Evolutionary conservation across 129 eudicot species (phyloP).

Genomic region (Centaurea solstitialis): DNA sequence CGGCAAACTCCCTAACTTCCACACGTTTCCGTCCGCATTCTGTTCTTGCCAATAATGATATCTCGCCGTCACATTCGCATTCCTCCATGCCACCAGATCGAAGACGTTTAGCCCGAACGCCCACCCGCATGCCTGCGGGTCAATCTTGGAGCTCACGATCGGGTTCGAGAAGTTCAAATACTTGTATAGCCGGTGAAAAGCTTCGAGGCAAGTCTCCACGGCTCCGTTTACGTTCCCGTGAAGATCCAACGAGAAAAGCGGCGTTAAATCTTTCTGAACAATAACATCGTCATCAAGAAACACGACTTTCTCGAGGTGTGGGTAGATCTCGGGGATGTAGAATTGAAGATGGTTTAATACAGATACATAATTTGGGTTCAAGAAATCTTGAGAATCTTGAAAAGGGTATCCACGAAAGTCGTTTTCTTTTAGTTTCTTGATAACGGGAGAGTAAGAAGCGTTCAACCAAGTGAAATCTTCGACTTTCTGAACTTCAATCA

Average conservation of each 20-base stretch:
- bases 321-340: constrained; percentile 83
- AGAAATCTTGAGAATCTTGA: constrained; percentile 49
- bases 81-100: constrained; percentile 88
- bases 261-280: constrained; percentile 82
- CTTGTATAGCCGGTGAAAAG: constrained; percentile 79
- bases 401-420: constrained; percentile 48
- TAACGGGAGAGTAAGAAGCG: constrained; percentile 69
- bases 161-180: constrained; percentile 86
- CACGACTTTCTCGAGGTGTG: constrained; percentile 78
- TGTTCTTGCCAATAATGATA: constrained; percentile 85
- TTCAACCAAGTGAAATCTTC: constrained; percentile 80
- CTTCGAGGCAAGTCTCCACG: constrained; percentile 89
- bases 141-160: constrained; percentile 72
- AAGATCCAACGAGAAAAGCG: constrained; percentile 79
- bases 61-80: constrained; percentile 55
- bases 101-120: constrained; percentile 90
- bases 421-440: constrained; percentile 34
- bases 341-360: constrained; percentile 77
- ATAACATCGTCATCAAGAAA: constrained; percentile 91
- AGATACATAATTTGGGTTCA: constrained; percentile 53
- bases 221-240: constrained; percentile 96
- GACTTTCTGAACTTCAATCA: constrained; percentile 65
- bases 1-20: constrained; percentile 91
- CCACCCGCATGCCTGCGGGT: constrained; percentile 97
- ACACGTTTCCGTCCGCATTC: constrained; percentile 57